A percentile compares a stretch with the other conserved stretches of the same genome.
These are phyloP conservation scores for Clonostachys byssicola DNA, from an alignment of 2,329 filamentous ascomycete species.

Conservation along the genomic window DNA sequence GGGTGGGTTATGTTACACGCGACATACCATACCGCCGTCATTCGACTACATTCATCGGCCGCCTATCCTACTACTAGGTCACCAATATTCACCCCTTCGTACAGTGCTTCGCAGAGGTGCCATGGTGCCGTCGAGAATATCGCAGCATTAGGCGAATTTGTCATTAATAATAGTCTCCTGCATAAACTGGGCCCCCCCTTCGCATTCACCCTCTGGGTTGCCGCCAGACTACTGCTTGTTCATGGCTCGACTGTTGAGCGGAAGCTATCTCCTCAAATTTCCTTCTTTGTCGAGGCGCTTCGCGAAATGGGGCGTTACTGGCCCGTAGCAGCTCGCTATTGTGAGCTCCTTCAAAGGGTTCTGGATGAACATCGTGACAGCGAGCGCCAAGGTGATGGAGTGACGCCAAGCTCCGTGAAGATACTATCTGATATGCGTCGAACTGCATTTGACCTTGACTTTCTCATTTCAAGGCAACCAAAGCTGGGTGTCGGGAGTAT, in stretches of 20 bases:
- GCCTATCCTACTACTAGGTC: slow-evolving; percentile 88
- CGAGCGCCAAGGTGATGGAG: slow-evolving; percentile 67
- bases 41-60: slow-evolving; percentile 85
- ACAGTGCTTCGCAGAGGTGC: slow-evolving; percentile 79
- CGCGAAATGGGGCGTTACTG: slow-evolving; percentile 78
- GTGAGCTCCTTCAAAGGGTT: slow-evolving; percentile 73
- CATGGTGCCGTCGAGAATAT: slow-evolving; percentile 81
- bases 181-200: slow-evolving; percentile 84
- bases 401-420: slow-evolving; percentile 77
- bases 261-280: slow-evolving; percentile 74
- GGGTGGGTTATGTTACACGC: slow-evolving; percentile 90
- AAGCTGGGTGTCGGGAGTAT: slow-evolving; percentile 32
- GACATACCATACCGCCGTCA: slow-evolving; percentile 85
- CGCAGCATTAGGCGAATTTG: slow-evolving; percentile 72
- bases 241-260: slow-evolving; percentile 88
- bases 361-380: slow-evolving; percentile 82
- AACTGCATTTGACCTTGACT: slow-evolving; percentile 86
- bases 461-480: slow-evolving; percentile 81
- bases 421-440: slow-evolving; percentile 90
- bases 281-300: slow-evolving; percentile 78
- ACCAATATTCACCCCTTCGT: slow-evolving; percentile 84
- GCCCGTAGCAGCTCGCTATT: slow-evolving; percentile 83
- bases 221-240: slow-evolving; percentile 79
- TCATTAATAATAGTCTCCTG: slow-evolving; percentile 69
- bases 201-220: slow-evolving; percentile 90